These are phyloP conservation scores for Eucalyptus lansdowneana DNA, from an alignment of 345 rosid genomes.

Conservation along the genomic window DNA sequence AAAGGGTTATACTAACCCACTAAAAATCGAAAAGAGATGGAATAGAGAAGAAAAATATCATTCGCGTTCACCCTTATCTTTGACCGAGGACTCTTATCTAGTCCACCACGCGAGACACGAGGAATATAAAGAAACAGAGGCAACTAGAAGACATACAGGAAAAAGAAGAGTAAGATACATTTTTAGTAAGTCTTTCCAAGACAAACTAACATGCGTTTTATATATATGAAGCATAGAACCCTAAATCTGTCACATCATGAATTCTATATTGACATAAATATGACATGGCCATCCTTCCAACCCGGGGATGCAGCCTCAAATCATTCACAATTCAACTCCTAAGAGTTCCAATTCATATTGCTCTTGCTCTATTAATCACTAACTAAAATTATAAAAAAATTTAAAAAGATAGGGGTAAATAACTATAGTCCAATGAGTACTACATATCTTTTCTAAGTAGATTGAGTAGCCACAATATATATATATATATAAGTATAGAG, in stretches of 20 bases:
- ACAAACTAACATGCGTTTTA: not conserved
- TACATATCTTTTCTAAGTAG: no score
- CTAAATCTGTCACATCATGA: not conserved
- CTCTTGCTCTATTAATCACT: no score
- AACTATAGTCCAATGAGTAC: no score
- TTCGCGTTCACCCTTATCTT: not conserved
- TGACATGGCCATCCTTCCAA: no score
- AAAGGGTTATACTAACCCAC: not conserved
- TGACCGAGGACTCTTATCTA: not conserved
- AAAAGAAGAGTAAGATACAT: not conserved
- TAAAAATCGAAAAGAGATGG: not conserved
- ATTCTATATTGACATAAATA: no score
- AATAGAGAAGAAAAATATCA: not conserved
- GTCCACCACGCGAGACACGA: not conserved
- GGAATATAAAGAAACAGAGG: not conserved
- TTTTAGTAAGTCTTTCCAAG: not conserved
- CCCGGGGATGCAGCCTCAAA: accelerated
- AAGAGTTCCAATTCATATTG: no score
- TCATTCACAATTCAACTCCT: no score
- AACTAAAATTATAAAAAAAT: no score
- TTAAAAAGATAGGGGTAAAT: no score
- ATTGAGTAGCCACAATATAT: no score
- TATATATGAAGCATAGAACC: not conserved
- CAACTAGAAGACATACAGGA: not conserved
- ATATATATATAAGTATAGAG: no score